A percentile compares a stretch with the other conserved stretches of the same genome.
These are phyloP conservation scores for Paraconiothyrium sp. DNA, from an alignment of 2,329 filamentous ascomycete genomes.

Conservation along the genomic window DNA sequence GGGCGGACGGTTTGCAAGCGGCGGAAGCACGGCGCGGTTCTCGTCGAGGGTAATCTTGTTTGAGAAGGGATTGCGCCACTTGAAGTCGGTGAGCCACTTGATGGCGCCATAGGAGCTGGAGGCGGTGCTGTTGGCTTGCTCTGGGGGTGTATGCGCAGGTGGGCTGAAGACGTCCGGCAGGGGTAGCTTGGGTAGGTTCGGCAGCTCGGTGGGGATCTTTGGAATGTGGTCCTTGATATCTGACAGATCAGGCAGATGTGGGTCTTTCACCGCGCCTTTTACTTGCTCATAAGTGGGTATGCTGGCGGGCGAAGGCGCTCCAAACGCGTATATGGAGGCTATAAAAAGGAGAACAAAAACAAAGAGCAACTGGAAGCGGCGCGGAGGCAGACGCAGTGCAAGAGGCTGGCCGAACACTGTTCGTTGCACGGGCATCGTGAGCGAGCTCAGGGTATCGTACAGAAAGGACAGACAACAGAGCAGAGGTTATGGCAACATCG, in stretches of 20 bases:
- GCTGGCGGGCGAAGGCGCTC: slow-evolving; percentile 42
- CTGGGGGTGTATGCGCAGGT: slow-evolving; percentile 74
- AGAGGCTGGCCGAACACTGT: slow-evolving; percentile 45
- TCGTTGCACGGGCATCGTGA: slow-evolving; percentile 46
- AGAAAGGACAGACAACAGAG: slow-evolving; percentile 7
- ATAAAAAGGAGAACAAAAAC: slow-evolving; percentile 46
- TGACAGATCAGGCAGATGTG: slow-evolving; percentile 41
- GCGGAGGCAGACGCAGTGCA: slow-evolving; percentile 52
- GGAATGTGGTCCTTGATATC: slow-evolving; percentile 29
- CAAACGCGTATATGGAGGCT: slow-evolving; percentile 50
- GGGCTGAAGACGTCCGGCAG: slow-evolving; percentile 73
- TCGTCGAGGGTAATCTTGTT: slow-evolving; percentile 82
- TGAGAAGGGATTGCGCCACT: slow-evolving; percentile 91
- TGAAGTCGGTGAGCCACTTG: slow-evolving; percentile 88
- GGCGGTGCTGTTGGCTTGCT: slow-evolving; percentile 80
- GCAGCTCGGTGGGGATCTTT: slow-evolving; percentile 34
- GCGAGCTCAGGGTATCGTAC: neutral
- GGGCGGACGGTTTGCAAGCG: slow-evolving; percentile 72
- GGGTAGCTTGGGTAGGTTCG: slow-evolving; percentile 29
- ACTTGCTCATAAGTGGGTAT: slow-evolving; percentile 50
- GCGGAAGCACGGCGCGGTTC: slow-evolving; percentile 83
- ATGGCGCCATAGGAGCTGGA: slow-evolving; percentile 66
- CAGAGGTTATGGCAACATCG: slow-evolving; percentile 22
- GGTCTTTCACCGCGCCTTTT: slow-evolving; percentile 51
- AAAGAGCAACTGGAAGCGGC: slow-evolving; percentile 57